A percentile compares a stretch with the other conserved stretches of the same genome.
These are phyloP conservation scores for Debaryomyces sp. DNA, from an alignment of 1,139 yeast species.

Conservation along the genomic window DNA sequence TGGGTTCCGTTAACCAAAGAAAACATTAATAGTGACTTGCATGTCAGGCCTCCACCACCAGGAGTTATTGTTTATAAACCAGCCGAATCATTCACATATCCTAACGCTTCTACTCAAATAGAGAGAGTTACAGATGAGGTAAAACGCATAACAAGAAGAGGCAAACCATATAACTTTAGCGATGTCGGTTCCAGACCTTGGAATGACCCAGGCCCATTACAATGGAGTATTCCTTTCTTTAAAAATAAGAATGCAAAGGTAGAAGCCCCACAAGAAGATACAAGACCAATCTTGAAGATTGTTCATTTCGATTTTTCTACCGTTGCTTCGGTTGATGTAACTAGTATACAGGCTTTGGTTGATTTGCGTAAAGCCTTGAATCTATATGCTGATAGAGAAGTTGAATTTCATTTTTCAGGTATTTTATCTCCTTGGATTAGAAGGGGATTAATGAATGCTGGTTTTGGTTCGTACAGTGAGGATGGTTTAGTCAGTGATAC, in stretches of 20 bases:
- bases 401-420: constrained; percentile 89
- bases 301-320: constrained; percentile 81
- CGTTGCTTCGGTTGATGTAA: constrained; percentile 74
- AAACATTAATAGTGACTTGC: constrained; percentile 58
- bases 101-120: constrained; percentile 75
- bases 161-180: constrained; percentile 46
- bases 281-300: constrained; percentile 68
- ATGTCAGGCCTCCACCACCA: constrained; percentile 79
- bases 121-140: constrained; percentile 74
- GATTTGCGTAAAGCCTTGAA: constrained; percentile 76
- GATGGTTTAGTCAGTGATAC: constrained; percentile 43
- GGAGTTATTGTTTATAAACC: constrained; percentile 89
- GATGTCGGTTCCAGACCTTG: constrained; percentile 79
- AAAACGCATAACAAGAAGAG: constrained; percentile 62
- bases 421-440: constrained; percentile 85
- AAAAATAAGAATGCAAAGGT: constrained; percentile 14
- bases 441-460: constrained; percentile 72
- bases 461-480: constrained; percentile 69
- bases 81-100: constrained; percentile 77
- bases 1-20: constrained; percentile 79
- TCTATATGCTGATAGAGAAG: constrained; percentile 77
- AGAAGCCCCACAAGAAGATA: constrained; percentile 31
- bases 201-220: constrained; percentile 84
- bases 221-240: constrained; percentile 38
- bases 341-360: constrained; percentile 76